These are phyloP conservation scores for Asterochloris erici DNA, from an alignment of 139 green algal species.

Conservation along the genomic window DNA sequence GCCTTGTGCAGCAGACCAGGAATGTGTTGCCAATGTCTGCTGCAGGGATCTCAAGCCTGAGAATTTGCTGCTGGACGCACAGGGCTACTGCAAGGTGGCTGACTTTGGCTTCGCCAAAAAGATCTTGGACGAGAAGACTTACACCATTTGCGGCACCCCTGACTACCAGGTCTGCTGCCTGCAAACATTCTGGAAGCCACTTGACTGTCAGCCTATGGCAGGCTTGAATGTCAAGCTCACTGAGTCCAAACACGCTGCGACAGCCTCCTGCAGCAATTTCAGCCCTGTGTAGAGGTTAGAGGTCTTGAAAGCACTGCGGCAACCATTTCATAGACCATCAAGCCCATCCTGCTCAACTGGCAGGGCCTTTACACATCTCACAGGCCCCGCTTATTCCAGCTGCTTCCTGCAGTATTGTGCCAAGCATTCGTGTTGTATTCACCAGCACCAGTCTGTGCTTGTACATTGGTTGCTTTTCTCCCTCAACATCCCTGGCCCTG, in stretches of 20 bases:
- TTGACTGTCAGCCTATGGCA: too few species aligned
- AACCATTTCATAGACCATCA: too few species aligned
- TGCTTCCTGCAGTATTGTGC: too few species aligned
- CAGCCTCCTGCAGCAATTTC: not conserved
- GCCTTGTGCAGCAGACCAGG: not conserved
- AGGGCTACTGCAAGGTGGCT: constrained; percentile 78
- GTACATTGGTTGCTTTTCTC: too few species aligned
- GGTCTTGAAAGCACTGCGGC: not conserved
- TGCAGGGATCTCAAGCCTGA: constrained; percentile 74
- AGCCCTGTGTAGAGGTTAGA: not conserved
- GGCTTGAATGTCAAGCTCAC: not conserved
- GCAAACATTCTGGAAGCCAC: too few species aligned
- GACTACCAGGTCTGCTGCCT: constrained; percentile 65
- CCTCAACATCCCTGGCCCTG: not conserved
- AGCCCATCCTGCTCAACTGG: too few species aligned
- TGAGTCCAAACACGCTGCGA: not conserved
- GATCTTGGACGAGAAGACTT: constrained; percentile 64
- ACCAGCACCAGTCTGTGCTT: not conserved
- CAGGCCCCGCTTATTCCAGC: too few species aligned
- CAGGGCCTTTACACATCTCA: too few species aligned
- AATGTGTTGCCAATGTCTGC: not conserved
- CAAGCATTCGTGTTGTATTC: too few species aligned
- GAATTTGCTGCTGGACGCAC: constrained; percentile 76
- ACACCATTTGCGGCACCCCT: constrained; percentile 82
- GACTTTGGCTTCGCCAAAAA: constrained; percentile 86